A percentile compares a stretch with the other conserved stretches of the same genome.
Conservation (phyloP, 139 green algal genomes). For the Raphidocelis subcapitata region DNA sequence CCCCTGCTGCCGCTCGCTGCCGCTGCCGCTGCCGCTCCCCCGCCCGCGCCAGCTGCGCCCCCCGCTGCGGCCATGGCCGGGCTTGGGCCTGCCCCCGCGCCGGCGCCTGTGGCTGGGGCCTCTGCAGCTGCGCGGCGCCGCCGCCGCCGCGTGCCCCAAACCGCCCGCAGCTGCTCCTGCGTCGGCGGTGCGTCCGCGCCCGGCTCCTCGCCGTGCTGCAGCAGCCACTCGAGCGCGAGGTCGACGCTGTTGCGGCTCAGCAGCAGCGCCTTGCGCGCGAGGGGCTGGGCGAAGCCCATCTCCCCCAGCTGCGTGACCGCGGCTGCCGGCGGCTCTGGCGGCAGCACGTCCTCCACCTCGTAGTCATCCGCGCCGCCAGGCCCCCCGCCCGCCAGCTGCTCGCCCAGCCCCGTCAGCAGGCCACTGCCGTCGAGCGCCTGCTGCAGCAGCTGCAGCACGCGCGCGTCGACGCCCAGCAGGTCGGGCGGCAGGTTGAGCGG, state of each 20-base stretch:
- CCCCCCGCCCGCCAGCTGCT: constrained; percentile 6
- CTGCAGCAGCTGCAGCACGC: constrained; percentile 41
- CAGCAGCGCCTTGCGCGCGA: constrained; percentile 54
- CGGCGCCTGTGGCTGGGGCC: neutral
- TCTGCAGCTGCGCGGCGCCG: neutral
- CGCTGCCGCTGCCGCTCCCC: neutral
- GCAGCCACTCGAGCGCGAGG: constrained; percentile 50
- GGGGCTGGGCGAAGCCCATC: constrained; percentile 46
- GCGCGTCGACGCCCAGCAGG: constrained; percentile 24
- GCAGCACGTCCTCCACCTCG: constrained; percentile 16
- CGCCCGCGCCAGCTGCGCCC: neutral
- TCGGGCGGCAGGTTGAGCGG: neutral
- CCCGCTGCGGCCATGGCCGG: neutral
- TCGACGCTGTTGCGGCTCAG: constrained; percentile 41
- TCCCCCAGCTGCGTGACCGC: constrained; percentile 36
- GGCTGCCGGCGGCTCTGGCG: constrained; percentile 30
- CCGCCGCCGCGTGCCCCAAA: constrained; percentile 7
- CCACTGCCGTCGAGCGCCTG: constrained; percentile 33
- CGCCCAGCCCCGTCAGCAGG: neutral
- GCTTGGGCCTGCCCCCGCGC: no score
- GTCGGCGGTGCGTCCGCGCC: constrained; percentile 40
- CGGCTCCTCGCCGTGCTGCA: constrained; percentile 49
- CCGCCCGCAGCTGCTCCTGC: constrained; percentile 41
- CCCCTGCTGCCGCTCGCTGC: constrained; percentile 5
- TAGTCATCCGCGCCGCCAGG: neutral